Percentiles rank a stretch among this genome's conserved stretches.
Conservation (phyloP, 2,329 filamentous ascomycete species). For the Hypoxylon sp. region DNA sequence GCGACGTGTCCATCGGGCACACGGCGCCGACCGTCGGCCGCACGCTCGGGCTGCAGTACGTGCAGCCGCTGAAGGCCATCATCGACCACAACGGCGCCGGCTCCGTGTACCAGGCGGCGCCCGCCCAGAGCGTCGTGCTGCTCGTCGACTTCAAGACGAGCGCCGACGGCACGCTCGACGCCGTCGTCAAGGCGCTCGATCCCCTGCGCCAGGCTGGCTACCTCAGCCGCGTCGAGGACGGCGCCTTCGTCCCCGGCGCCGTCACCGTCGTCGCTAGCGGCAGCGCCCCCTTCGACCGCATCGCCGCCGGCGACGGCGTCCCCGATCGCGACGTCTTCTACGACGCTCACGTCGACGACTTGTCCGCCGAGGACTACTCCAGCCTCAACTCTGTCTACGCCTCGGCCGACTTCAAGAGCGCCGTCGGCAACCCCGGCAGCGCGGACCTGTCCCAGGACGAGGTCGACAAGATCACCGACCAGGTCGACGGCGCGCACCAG, state of each 20-base stretch:
- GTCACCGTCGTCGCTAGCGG: conserved; percentile 43
- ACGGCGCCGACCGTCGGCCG: conserved; percentile 35
- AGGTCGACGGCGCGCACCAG: conserved; percentile 38
- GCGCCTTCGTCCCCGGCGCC: conserved; percentile 36
- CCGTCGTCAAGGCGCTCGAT: conserved; percentile 39
- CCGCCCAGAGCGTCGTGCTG: conserved; percentile 36
- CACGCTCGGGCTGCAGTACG: conserved; percentile 40
- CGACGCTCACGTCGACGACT: conserved; percentile 39
- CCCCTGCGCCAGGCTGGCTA: conserved; percentile 44
- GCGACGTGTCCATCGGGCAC: conserved; percentile 41
- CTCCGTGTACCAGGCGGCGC: conserved; percentile 35
- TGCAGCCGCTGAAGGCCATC: conserved; percentile 40
- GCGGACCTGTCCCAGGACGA: conserved; percentile 26
- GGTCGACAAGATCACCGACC: conserved; percentile 29
- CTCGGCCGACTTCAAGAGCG: conserved; percentile 40
- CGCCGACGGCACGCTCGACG: conserved; percentile 37
- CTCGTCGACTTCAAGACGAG: conserved; percentile 45
- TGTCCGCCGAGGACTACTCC: conserved; percentile 28
- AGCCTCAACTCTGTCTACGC: conserved; percentile 42
- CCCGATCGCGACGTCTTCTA: conserved; percentile 42
- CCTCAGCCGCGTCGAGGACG: conserved; percentile 37
- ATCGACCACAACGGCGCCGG: conserved; percentile 42
- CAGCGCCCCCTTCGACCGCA: conserved; percentile 40
- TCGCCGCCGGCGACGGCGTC: conserved; percentile 37
- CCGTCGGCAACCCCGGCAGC: conserved; percentile 34